phyloP scores from a whole-genome alignment of 1,284 basidiomycete genomes.

The Chondrostereum purpureum region DNA sequence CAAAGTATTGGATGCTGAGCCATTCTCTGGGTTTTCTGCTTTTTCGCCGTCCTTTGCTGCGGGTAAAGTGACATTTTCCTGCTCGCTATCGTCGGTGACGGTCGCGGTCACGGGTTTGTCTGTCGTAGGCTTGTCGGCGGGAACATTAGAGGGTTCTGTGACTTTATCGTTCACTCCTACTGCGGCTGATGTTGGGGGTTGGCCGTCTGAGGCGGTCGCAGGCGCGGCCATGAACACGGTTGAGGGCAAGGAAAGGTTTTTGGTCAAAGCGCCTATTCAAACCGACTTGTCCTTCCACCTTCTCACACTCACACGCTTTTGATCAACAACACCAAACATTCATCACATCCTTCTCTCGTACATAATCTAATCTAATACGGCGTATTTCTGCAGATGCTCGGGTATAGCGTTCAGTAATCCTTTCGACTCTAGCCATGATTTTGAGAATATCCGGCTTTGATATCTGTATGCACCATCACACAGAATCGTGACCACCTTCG shows the following conservation, averaged over 20 bases:
- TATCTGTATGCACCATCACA: slow-evolving; percentile 97
- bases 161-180: too few species aligned
- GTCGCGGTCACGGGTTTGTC: neutral
- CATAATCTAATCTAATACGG: slow-evolving; percentile 63
- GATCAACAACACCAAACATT: neutral
- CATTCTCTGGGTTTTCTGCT: neutral
- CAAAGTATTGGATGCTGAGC: neutral
- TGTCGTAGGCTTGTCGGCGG: too few species aligned
- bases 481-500: slow-evolving; percentile 84
- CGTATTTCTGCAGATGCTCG: slow-evolving; percentile 82
- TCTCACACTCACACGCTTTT: neutral
- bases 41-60: too few species aligned
- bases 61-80: neutral
- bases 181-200: neutral
- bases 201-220: neutral
- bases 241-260: neutral
- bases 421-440: slow-evolving; percentile 87
- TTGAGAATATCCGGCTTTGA: slow-evolving; percentile 94
- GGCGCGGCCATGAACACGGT: neutral
- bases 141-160: too few species aligned
- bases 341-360: neutral
- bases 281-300: neutral
- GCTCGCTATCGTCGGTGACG: neutral
- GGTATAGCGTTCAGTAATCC: slow-evolving; percentile 79
- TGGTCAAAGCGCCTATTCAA: neutral